These are phyloP conservation scores for Asterophora lycoperdoides DNA, from an alignment of 768 basidiomycete genomes.

Conservation along the genomic window DNA sequence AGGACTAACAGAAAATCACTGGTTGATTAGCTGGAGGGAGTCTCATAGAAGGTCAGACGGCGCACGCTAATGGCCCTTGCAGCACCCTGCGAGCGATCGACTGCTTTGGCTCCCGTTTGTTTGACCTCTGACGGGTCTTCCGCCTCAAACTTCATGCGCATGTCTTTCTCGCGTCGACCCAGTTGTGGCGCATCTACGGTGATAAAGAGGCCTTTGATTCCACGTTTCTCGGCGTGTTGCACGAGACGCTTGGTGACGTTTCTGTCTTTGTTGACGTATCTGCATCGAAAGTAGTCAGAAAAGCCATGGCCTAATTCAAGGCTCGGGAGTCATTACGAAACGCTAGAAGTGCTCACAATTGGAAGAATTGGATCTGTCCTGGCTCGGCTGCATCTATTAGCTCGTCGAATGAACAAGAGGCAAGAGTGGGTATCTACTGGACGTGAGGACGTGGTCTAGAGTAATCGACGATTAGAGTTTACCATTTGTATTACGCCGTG, in stretches of 20 bases:
- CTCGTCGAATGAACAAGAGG: conserved; percentile 95
- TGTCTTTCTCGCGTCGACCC: conserved; percentile 93
- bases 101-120: conserved; percentile 46
- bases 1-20: conserved; percentile 49
- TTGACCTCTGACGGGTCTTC: conserved; percentile 59
- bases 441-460: not conserved
- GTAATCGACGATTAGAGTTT: not conserved
- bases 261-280: conserved; percentile 91
- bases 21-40: not conserved
- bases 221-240: conserved; percentile 84
- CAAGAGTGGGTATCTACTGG: conserved; percentile 85
- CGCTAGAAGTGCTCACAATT: conserved; percentile 53
- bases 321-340: not conserved
- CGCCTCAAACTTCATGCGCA: conserved; percentile 94
- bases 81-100: conserved; percentile 87
- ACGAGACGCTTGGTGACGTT: conserved; percentile 82
- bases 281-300: conserved; percentile 21
- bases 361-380: conserved; percentile 80
- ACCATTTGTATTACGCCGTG: conserved; percentile 57
- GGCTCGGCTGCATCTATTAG: conserved; percentile 82
- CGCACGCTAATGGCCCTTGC: conserved; percentile 88
- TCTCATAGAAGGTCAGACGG: not conserved
- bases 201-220: conserved; percentile 92
- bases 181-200: conserved; percentile 98
- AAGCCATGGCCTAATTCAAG: no score